phyloP scores from a whole-genome alignment of 768 basidiomycete genomes.

The Termitomyces sp. region DNA sequence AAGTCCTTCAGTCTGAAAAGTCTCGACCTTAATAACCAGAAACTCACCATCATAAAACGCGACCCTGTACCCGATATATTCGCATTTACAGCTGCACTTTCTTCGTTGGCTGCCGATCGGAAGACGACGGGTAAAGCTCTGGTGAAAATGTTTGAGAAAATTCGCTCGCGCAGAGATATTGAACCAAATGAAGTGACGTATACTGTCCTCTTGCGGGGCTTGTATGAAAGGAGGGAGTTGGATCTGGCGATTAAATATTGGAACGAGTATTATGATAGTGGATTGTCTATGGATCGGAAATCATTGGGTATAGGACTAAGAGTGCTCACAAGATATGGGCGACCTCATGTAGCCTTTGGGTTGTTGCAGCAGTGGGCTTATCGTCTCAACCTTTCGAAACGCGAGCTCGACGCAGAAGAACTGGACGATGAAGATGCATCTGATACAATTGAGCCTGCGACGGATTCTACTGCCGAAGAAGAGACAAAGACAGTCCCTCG shows the following conservation, averaged over 20 bases:
- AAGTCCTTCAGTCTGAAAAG: neutral
- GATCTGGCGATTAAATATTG: constrained; percentile 37
- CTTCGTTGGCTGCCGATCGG: constrained; percentile 37
- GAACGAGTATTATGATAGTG: constrained; percentile 30
- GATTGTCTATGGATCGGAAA: constrained; percentile 35
- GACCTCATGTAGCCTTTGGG: constrained; percentile 41
- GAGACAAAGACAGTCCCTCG: neutral
- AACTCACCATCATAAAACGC: constrained; percentile 6
- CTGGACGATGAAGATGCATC: neutral
- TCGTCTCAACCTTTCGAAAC: constrained; percentile 2
- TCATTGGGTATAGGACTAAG: constrained; percentile 47
- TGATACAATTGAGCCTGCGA: neutral
- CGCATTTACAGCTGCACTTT: constrained; percentile 41
- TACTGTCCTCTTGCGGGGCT: constrained; percentile 48
- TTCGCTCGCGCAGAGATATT: constrained; percentile 14
- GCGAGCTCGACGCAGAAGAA: constrained; percentile 20
- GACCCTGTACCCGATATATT: constrained; percentile 30
- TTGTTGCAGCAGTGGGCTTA: constrained; percentile 5
- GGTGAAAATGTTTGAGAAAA: constrained; percentile 1
- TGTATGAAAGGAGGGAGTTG: constrained; percentile 37
- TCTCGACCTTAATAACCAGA: neutral
- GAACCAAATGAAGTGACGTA: constrained; percentile 42
- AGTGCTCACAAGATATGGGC: constrained; percentile 36
- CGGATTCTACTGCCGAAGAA: neutral
- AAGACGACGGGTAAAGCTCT: constrained; percentile 13